Evolutionary conservation across 176 grass and related monocot species (phyloP), one percentile per base, ranked within the genome.

Genomic region (Oryza australiensis): DNA sequence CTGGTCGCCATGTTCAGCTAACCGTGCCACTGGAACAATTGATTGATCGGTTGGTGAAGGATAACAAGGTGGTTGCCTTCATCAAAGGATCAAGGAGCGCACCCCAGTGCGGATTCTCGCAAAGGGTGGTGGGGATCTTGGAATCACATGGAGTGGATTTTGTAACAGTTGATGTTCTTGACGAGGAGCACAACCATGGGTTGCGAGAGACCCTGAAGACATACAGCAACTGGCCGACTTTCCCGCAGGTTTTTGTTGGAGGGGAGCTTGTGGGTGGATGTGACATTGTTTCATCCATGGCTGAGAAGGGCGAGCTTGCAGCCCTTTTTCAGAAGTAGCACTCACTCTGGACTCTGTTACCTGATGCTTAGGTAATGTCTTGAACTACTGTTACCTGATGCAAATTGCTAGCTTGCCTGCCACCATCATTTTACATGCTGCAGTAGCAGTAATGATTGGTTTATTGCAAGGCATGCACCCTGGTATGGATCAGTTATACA

Each of bases 31-130:
- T 95, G 22, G 93, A 98, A 49, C 75, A 91, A 42, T 38, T 98
- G 46, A 89, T 98, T 43, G 88, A 98, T 70, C 86, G 62, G 27
- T 74, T 98, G 46, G 95, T 95, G 69, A 98, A 95, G 86, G 95
- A 98, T 49, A 90, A 93, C 49, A 94, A 91, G 83, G 92, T 98
- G 9, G 95, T 98, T 14, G 95, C 92, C 55, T 98, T 98, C 90
- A 95, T 98, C 79, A 98, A 95, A 87, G 96, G 96, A 66, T 98
- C 96, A 62, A 88, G 92, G 66, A 92, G 88, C 12, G 92, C 95
- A 29, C 95, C 95, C 1, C 95, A 93, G 32, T 98, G 95, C 22
- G 92, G 92, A 30, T 95, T 98, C 82, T 98, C 95, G 0, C 92
- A 98, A 49, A 93, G 85, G 69, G 92, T 98, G 14, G 87, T 98